These are phyloP conservation scores for Coniochaeta hoffmannii DNA, from an alignment of 2,329 filamentous ascomycete genomes.

Conservation along the genomic window DNA sequence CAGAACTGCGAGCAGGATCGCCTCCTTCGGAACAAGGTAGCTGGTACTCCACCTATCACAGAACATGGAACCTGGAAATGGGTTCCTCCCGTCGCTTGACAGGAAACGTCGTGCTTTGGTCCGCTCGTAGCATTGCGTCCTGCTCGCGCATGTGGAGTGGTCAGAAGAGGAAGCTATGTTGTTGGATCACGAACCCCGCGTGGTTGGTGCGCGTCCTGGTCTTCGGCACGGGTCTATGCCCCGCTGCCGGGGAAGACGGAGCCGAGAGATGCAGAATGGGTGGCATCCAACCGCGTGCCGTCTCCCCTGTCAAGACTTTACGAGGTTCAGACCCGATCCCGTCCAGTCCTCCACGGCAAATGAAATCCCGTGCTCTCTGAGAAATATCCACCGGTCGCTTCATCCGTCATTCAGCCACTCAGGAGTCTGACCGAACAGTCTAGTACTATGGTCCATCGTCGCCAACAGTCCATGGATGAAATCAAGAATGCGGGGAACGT, in stretches of 20 bases:
- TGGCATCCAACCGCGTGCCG: background rate
- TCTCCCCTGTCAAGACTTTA: background rate
- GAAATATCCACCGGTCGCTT: background rate
- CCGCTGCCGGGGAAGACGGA: slow-evolving; percentile 11
- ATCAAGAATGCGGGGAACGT: background rate
- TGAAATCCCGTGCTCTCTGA: background rate
- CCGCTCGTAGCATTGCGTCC: background rate
- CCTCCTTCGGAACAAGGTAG: no score
- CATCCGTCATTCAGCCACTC: background rate
- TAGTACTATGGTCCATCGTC: background rate
- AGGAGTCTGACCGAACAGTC: background rate
- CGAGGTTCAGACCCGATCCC: background rate
- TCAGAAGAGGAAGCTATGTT: background rate
- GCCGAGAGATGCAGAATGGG: background rate
- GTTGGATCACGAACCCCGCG: background rate
- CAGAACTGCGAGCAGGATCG: background rate
- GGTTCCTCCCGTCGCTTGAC: slow-evolving; percentile 15
- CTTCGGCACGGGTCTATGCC: background rate
- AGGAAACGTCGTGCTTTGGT: slow-evolving; percentile 14
- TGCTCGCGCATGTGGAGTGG: no score
- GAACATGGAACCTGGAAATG: background rate
- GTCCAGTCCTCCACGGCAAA: background rate
- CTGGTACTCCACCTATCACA: no score
- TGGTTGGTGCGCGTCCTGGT: background rate
- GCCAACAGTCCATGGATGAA: background rate